A percentile compares a stretch with the other conserved stretches of the same genome.
These are phyloP conservation scores for Camelina laxa DNA, from an alignment of 345 rosid genomes.

Conservation along the genomic window DNA sequence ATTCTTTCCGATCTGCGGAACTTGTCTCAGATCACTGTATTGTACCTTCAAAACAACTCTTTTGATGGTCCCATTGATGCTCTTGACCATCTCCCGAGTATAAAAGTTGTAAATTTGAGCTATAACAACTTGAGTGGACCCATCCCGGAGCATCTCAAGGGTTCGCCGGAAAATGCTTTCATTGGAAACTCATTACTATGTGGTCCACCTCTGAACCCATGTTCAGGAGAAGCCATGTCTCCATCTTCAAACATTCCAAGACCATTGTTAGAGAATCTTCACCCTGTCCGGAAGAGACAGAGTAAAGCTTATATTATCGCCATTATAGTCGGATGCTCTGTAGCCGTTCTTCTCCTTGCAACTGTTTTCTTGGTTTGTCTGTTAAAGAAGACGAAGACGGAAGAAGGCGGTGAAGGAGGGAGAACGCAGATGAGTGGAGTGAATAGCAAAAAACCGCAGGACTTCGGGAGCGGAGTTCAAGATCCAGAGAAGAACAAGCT, in stretches of 20 bases:
- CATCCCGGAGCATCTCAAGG: constrained; percentile 59
- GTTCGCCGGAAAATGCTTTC: constrained; percentile 55
- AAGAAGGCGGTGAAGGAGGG: constrained; percentile 36
- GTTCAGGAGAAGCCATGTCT: constrained; percentile 43
- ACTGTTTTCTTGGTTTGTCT: constrained; percentile 48
- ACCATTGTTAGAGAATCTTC: constrained; percentile 44
- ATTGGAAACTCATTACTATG: constrained; percentile 69
- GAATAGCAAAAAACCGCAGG: constrained; percentile 57
- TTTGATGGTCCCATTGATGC: constrained; percentile 57
- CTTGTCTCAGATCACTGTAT: constrained; percentile 46
- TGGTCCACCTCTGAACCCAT: constrained; percentile 58
- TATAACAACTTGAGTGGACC: constrained; percentile 66
- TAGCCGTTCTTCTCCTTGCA: constrained; percentile 49
- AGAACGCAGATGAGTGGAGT: constrained; percentile 48
- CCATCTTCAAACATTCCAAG: constrained; percentile 44
- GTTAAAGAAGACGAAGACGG: constrained; percentile 47
- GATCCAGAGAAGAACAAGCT: constrained; percentile 86
- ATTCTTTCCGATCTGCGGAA: constrained; percentile 52
- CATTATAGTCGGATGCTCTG: constrained; percentile 53
- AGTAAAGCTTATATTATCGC: constrained; percentile 53
- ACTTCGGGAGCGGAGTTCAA: constrained; percentile 87
- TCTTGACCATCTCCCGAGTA: constrained; percentile 55
- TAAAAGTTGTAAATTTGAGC: constrained; percentile 62
- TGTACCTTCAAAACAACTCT: constrained; percentile 63
- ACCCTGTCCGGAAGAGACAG: constrained; percentile 45